These are phyloP conservation scores for Asterochloris erici DNA, from an alignment of 139 green algal genomes.

Conservation along the genomic window DNA sequence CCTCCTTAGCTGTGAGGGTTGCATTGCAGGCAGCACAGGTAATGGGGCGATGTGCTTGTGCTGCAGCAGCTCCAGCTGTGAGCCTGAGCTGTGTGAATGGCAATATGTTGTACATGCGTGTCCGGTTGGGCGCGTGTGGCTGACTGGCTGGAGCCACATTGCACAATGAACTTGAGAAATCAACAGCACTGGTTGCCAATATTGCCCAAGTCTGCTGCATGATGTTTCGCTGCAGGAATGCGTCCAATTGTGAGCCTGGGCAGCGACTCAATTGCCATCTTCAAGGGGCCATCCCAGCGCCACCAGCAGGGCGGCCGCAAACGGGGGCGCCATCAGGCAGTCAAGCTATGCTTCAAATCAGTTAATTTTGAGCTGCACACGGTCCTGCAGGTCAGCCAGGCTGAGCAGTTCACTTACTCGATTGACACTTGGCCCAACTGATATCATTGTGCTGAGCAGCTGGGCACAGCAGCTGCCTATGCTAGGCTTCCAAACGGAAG, in stretches of 20 bases:
- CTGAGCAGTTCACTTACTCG: neutral
- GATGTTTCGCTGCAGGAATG: slow-evolving; percentile 38
- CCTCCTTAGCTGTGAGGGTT: no score
- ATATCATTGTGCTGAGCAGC: neutral
- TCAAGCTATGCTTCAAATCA: slow-evolving; percentile 59
- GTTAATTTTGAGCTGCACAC: slow-evolving; percentile 71
- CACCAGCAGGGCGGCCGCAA: neutral
- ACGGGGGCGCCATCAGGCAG: neutral
- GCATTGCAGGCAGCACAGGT: no score
- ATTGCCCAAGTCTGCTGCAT: neutral
- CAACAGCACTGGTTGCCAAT: neutral
- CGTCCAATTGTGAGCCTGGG: slow-evolving; percentile 79
- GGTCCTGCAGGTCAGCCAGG: slow-evolving; percentile 32
- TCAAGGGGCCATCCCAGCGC: slow-evolving; percentile 19
- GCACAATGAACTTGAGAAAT: no score
- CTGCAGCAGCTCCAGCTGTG: no score
- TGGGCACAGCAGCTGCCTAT: neutral
- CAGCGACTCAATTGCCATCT: slow-evolving; percentile 29
- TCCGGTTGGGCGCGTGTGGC: no score
- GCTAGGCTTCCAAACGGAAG: no score
- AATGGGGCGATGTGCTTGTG: no score
- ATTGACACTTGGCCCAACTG: no score
- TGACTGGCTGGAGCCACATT: no score
- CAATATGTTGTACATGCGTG: no score
- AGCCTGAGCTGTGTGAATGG: no score